Evolutionary conservation across 2,329 filamentous ascomycete genomes (phyloP).

Genomic region (Xenosphaeropsis pyriputrescens): DNA sequence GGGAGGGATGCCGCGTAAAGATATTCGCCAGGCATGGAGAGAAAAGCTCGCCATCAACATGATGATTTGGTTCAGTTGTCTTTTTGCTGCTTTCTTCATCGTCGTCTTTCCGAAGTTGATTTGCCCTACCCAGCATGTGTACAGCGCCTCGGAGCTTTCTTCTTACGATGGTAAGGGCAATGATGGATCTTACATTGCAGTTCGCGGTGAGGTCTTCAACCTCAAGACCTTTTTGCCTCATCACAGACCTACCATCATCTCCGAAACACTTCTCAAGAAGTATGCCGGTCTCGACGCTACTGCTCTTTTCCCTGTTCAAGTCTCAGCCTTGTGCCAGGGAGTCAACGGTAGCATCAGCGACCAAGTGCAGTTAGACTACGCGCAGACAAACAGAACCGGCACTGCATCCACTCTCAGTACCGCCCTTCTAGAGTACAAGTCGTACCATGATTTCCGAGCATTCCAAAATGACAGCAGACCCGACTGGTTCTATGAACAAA

Average conservation of each 20-base stretch:
- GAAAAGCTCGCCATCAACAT: conserved; percentile 98
- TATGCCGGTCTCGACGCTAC: conserved; percentile 87
- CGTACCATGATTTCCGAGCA: conserved; percentile 84
- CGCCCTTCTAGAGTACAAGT: conserved; percentile 53
- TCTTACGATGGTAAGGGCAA: conserved; percentile 57
- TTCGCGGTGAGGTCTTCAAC: conserved; percentile 84
- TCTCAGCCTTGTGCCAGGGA: conserved; percentile 80
- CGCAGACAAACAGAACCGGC: conserved; percentile 58
- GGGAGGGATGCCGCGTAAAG: conserved; percentile 81
- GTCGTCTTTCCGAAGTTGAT: conserved; percentile 76
- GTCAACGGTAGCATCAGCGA: conserved; percentile 48
- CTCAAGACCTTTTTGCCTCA: conserved; percentile 55
- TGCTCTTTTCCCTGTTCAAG: conserved; percentile 80
- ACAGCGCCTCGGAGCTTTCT: conserved; percentile 61
- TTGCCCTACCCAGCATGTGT: conserved; percentile 85
- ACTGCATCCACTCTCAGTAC: conserved; percentile 47
- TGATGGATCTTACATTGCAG: conserved; percentile 53
- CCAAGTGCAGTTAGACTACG: conserved; percentile 74
- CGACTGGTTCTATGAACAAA: conserved; percentile 88
- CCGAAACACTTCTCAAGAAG: conserved; percentile 47
- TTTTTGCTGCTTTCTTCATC: conserved; percentile 73
- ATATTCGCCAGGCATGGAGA: conserved; percentile 85
- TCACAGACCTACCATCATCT: conserved; percentile 60
- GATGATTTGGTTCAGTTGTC: conserved; percentile 83
- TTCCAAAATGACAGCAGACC: conserved; percentile 69